Base-by-base conservation (phyloP, 108 stramenopile species). In the Epipyxis sp. region DNA sequence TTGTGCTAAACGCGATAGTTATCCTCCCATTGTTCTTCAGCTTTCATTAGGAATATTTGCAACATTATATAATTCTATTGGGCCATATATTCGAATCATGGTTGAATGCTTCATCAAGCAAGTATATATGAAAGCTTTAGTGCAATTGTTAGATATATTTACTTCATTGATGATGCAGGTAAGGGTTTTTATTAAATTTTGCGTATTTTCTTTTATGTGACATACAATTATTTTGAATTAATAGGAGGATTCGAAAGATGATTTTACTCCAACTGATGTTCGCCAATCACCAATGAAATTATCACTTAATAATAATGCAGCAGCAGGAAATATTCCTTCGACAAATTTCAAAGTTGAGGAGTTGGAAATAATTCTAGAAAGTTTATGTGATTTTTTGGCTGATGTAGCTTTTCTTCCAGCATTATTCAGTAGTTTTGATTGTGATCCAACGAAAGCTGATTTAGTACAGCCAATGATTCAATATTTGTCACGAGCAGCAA, bases 381-480 rank as follows among this genome's bases (percentile, higher is more conserved):
- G 54, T 16, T 54, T 84, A 43, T 57, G 78, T 69, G 83, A 84
- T 77, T 71, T 84, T 42, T n/a, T 84, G 61, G 39, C 81, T 2
- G 78, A 78, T 40, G 77, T 76, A 25, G 37, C 68, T 1, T 80
- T 84, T 27, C 76, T 84, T 0, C 34, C 81, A 25, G 71, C 76
- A 34, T 0, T 84, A 3, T 82, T 59, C 78, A 39, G 69, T 40
- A 82, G 77, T 50, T 84, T 81, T 77, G 83, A 84, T 81, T 84
- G 83, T 59, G 83, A 32, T 30, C 16, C 71, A 54, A 27, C 27
- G 3, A 32, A 13, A 57, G 27, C 34, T 74, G 71, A 74, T 74
- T 30, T 74, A 29, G 32, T 74, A 42, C 44, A 74, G 71, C 71
- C 71, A 30, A 27, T 74, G 16, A 29, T 74, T 13, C 71, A 74